phyloP scores from a whole-genome alignment of 2,329 filamentous ascomycete species.

The Rhynchosporium secalis region DNA sequence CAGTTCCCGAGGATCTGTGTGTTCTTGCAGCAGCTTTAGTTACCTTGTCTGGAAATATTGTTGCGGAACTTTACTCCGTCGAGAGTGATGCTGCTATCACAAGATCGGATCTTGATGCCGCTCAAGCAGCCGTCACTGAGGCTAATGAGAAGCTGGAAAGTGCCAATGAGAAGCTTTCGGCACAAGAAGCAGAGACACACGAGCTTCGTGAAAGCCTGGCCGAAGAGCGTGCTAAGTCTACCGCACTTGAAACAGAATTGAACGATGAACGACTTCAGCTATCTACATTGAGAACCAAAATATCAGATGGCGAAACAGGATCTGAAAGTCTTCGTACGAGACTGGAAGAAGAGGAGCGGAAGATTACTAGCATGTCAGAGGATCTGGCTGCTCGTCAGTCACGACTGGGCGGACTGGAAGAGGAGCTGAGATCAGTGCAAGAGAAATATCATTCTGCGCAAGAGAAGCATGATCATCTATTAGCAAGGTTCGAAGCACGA shows the following conservation, averaged over 20 bases:
- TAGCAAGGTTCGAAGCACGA: constrained; percentile 65
- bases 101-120: constrained; percentile 62
- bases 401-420: constrained; percentile 73
- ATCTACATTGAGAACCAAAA: constrained; percentile 64
- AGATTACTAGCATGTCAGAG: constrained; percentile 65
- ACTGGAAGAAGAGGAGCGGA: constrained; percentile 73
- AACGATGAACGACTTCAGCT: constrained; percentile 70
- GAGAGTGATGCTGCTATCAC: constrained; percentile 61
- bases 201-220: constrained; percentile 55
- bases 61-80: constrained; percentile 59
- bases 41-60: constrained; percentile 56
- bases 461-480: constrained; percentile 51
- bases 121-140: constrained; percentile 55
- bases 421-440: constrained; percentile 69
- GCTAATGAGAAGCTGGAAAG: constrained; percentile 59
- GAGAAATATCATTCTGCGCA: constrained; percentile 61
- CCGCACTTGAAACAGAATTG: constrained; percentile 57
- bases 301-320: constrained; percentile 81
- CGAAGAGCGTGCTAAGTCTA: constrained; percentile 54
- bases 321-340: constrained; percentile 75
- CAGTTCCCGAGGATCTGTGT: constrained; percentile 55
- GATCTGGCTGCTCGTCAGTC: constrained; percentile 74
- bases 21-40: constrained; percentile 62
- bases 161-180: constrained; percentile 52
- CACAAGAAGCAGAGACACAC: constrained; percentile 52